Evolutionary conservation across 139 green algal genomes (phyloP).

Genomic region (Coccomyxa sp.): DNA sequence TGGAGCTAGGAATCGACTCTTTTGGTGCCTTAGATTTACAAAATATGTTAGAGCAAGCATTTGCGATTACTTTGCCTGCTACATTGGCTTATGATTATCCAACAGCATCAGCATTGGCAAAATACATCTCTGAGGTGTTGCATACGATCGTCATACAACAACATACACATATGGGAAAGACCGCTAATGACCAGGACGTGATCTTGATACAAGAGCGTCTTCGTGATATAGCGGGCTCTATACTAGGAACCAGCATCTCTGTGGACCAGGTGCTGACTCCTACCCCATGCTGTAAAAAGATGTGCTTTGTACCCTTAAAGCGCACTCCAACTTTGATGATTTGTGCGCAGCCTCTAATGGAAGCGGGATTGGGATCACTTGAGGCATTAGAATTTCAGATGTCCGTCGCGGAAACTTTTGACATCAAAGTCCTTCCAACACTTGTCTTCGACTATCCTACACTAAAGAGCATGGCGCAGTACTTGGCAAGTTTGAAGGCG

Average conservation of each 20-base stretch:
- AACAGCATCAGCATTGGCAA: too few species aligned
- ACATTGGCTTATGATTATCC: slow-evolving; percentile 74
- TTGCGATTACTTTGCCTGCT: slow-evolving; percentile 50
- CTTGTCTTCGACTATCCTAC: slow-evolving; percentile 37
- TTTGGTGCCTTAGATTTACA: slow-evolving; percentile 79
- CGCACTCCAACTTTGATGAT: not conserved
- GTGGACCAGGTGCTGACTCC: not conserved
- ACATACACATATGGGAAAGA: too few species aligned
- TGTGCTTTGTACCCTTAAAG: not conserved
- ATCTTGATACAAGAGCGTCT: not conserved
- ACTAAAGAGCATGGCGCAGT: slow-evolving; percentile 19
- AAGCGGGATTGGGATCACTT: slow-evolving; percentile 65
- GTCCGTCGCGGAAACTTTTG: not conserved
- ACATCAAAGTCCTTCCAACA: slow-evolving; percentile 19
- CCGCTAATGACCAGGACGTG: too few species aligned
- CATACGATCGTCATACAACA: too few species aligned
- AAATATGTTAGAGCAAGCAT: slow-evolving; percentile 57
- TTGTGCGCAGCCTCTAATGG: slow-evolving; percentile 46
- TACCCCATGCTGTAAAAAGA: not conserved
- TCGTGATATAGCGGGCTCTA: not conserved
- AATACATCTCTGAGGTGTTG: too few species aligned
- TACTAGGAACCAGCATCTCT: not conserved
- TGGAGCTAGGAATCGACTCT: slow-evolving; percentile 72
- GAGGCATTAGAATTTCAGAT: slow-evolving; percentile 45
- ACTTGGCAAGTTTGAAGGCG: slow-evolving; percentile 6